Conservation (phyloP, 2,329 filamentous ascomycete species). For the Sclerotinia trifoliorum region DNA sequence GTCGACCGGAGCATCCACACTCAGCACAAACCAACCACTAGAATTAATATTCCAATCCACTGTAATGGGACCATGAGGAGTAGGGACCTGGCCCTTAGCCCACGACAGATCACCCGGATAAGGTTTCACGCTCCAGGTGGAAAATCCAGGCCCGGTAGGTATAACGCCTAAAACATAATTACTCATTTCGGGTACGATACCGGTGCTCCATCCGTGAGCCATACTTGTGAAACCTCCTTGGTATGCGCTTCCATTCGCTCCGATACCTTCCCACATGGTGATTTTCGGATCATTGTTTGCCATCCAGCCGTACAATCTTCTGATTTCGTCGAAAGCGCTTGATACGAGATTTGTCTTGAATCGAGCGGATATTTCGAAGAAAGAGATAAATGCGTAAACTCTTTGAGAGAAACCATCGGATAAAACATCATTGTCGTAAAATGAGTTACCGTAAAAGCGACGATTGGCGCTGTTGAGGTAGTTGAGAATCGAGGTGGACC, state of each 20-base stretch:
- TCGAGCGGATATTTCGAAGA: constrained; percentile 53
- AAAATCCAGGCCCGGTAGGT: constrained; percentile 47
- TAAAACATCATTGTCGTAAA: constrained; percentile 49
- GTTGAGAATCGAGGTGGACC: constrained; percentile 41
- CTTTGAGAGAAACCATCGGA: constrained; percentile 44
- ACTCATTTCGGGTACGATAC: constrained; percentile 48
- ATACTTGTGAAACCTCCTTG: constrained; percentile 49
- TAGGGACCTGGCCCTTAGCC: constrained; percentile 47
- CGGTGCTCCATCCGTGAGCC: constrained; percentile 53
- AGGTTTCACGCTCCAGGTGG: constrained; percentile 45
- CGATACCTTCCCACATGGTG: constrained; percentile 54
- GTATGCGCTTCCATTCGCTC: constrained; percentile 45
- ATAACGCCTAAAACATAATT: constrained; percentile 49
- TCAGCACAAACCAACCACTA: constrained; percentile 36
- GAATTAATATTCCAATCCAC: constrained; percentile 43
- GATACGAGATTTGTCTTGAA: constrained; percentile 42
- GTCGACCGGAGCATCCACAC: constrained; percentile 38
- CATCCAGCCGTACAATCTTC: constrained; percentile 53
- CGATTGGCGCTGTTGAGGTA: constrained; percentile 44
- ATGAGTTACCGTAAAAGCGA: constrained; percentile 50
- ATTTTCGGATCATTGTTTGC: constrained; percentile 46
- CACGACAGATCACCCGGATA: constrained; percentile 42
- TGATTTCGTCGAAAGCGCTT: constrained; percentile 47
- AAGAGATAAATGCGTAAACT: constrained; percentile 54
- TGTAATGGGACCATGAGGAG: constrained; percentile 43